Percentiles rank a stretch among this genome's conserved stretches.
Conservation (phyloP, 768 basidiomycete species). For the Albatrellus ellisii region DNA sequence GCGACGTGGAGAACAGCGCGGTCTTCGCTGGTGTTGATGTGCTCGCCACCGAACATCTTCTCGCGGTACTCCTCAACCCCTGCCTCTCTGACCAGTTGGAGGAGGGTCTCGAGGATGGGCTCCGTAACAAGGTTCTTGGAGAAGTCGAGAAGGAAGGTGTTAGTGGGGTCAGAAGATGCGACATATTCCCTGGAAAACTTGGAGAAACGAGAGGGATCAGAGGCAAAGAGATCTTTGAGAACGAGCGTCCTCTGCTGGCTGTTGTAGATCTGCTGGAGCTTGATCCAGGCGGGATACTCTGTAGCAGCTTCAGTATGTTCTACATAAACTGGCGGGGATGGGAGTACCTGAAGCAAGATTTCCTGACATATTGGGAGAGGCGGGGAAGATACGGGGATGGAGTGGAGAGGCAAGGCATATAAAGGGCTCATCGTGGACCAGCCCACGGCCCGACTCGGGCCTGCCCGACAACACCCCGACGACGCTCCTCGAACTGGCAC, state of each 20-base stretch:
- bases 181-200: constrained; percentile 74
- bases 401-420: background rate
- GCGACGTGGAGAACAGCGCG: constrained; percentile 95
- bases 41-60: constrained; percentile 90
- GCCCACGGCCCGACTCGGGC: no score
- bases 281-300: constrained; percentile 89
- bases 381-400: background rate
- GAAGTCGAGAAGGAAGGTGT: constrained; percentile 86
- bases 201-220: constrained; percentile 77
- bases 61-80: constrained; percentile 74
- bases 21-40: constrained; percentile 98
- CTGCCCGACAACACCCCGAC: no score
- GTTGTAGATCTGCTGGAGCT: constrained; percentile 78
- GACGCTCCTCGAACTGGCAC: no score
- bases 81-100: constrained; percentile 77
- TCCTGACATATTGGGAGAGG: constrained; percentile 9
- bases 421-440: no score
- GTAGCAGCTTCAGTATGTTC: constrained; percentile 3
- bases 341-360: constrained; percentile 13
- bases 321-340: background rate
- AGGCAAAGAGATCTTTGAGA: constrained; percentile 85
- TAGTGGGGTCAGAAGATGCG: constrained; percentile 47
- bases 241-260: constrained; percentile 57
- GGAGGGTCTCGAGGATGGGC: constrained; percentile 65
- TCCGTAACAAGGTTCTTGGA: constrained; percentile 93